Evolutionary conservation across 805 yeast genomes (phyloP).

Genomic region (Spathaspora gorwiae): DNA sequence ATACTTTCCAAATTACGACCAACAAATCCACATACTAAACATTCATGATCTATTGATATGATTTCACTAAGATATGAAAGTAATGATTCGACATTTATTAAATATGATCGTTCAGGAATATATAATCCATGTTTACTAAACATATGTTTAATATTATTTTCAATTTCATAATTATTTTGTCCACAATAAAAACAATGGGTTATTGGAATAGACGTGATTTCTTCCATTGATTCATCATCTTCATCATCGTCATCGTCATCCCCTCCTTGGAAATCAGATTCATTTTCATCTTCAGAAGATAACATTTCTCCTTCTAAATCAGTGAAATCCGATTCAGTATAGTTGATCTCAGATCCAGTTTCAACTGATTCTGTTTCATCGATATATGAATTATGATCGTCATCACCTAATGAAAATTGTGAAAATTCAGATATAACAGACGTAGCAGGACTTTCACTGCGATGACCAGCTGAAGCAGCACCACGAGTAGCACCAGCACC

Average conservation of each 20-base stretch:
- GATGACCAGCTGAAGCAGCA: conserved; percentile 9
- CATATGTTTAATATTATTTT: conserved; percentile 48
- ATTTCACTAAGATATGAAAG: conserved; percentile 34
- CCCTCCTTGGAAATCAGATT: conserved; percentile 14
- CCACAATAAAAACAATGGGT: conserved; percentile 59
- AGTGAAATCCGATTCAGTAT: conserved; percentile 33
- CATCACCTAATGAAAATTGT: conserved; percentile 50
- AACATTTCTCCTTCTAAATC: conserved; percentile 13
- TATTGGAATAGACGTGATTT: conserved; percentile 39
- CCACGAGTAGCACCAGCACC: background rate
- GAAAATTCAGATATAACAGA: conserved; percentile 54
- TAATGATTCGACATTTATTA: conserved; percentile 35
- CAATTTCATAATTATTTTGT: conserved; percentile 46
- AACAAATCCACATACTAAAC: conserved; percentile 41
- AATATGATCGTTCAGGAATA: conserved; percentile 39
- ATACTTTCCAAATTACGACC: conserved; percentile 39
- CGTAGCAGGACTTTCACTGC: conserved; percentile 49
- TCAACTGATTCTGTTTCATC: conserved; percentile 31
- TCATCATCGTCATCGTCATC: conserved; percentile 14
- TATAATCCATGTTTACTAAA: conserved; percentile 41
- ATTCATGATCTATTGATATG: conserved; percentile 36
- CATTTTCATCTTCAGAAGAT: conserved; percentile 21
- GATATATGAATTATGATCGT: conserved; percentile 8
- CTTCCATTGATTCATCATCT: conserved; percentile 13
- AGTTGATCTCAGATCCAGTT: conserved; percentile 49